phyloP scores from a whole-genome alignment of 257 asterid species.

The Solanum arcanum region DNA sequence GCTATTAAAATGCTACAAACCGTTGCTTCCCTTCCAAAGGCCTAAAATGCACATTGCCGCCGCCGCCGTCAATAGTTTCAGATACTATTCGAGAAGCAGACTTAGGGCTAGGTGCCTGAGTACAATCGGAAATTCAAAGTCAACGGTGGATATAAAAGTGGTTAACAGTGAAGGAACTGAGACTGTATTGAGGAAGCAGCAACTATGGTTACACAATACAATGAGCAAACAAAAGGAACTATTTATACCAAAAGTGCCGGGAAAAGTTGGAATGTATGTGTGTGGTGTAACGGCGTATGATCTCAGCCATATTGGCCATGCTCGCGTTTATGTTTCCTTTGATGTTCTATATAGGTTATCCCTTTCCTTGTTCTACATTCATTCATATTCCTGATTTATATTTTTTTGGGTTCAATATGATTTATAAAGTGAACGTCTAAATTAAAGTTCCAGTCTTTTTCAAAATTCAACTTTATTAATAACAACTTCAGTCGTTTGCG shows the following conservation, averaged over 20 bases:
- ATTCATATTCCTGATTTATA: not conserved
- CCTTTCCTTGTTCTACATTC: not conserved
- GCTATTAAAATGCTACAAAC: conserved; percentile 33
- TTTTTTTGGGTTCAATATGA: not conserved
- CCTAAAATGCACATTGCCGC: not conserved
- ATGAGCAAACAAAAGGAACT: conserved; percentile 67
- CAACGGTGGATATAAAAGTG: not conserved
- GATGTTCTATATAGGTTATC: conserved; percentile 68
- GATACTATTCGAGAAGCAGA: not conserved
- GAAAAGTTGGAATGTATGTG: conserved; percentile 89
- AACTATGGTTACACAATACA: conserved; percentile 78
- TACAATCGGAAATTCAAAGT: not conserved
- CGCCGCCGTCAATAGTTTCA: not conserved
- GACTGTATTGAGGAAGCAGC: conserved; percentile 13
- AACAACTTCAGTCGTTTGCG: not conserved
- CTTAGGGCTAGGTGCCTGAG: conserved; percentile 20
- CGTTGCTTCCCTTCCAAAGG: conserved; percentile 12
- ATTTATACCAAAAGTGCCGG: conserved; percentile 62
- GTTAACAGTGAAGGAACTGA: not conserved
- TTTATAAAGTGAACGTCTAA: not conserved
- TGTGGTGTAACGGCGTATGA: conserved; percentile 97
- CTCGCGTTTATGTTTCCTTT: conserved; percentile 88
- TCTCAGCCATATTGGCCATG: conserved; percentile 97
- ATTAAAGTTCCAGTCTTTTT: not conserved
- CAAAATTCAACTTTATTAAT: not conserved